phyloP scores from a whole-genome alignment of 768 basidiomycete species.

The Calocybe gangraenosa region DNA sequence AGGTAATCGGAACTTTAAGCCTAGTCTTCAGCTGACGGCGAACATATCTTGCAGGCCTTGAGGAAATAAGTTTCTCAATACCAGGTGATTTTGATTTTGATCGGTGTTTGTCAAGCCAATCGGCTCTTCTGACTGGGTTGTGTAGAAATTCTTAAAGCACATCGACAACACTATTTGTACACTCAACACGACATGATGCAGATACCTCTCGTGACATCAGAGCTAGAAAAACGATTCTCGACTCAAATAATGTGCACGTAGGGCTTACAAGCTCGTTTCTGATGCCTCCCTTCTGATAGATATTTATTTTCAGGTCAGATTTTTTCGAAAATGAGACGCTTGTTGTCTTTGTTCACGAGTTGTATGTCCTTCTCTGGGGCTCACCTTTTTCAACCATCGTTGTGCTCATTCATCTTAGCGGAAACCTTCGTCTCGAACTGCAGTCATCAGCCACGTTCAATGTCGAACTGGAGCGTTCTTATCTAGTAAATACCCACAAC shows the following conservation, averaged over 20 bases:
- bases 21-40: not conserved
- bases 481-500: constrained; percentile 51
- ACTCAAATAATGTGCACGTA: constrained; percentile 90
- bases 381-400: constrained; percentile 32
- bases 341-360: constrained; percentile 90
- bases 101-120: constrained; percentile 1
- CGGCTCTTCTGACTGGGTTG: not conserved
- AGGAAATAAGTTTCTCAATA: constrained; percentile 60
- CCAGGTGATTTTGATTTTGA: constrained; percentile 43
- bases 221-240: constrained; percentile 68
- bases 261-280: constrained; percentile 26
- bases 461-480: constrained; percentile 75
- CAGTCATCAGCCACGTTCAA: constrained; percentile 69
- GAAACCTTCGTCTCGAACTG: constrained; percentile 84
- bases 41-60: constrained; percentile 42
- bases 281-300: not conserved
- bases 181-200: constrained; percentile 74
- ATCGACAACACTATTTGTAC: constrained; percentile 82
- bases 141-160: constrained; percentile 80
- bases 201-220: constrained; percentile 66
- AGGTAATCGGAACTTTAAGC: constrained; percentile 37
- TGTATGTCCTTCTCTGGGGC: constrained; percentile 51
- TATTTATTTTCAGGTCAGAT: constrained; percentile 49
- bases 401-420: constrained; percentile 40
- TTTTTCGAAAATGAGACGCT: constrained; percentile 74